These are phyloP conservation scores for Candida sanyiensis DNA, from an alignment of 805 yeast species.

Conservation along the genomic window DNA sequence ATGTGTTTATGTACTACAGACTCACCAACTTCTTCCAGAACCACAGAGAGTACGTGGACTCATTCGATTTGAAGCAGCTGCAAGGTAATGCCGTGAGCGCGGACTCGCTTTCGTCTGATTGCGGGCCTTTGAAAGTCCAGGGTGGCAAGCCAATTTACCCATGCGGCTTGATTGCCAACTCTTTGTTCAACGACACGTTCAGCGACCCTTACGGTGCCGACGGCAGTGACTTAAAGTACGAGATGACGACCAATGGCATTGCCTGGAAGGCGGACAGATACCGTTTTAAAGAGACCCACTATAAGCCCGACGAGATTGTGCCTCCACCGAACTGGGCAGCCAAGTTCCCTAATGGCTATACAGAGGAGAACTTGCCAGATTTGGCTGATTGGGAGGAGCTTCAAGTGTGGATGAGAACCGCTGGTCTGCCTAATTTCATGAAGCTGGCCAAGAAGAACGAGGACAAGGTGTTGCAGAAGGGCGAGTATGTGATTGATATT, in stretches of 20 bases:
- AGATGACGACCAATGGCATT: constrained; percentile 46
- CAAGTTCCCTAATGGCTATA: constrained; percentile 81
- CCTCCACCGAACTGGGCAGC: constrained; percentile 94
- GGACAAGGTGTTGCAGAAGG: constrained; percentile 47
- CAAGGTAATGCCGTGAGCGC: constrained; percentile 64
- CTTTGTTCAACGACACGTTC: constrained; percentile 85
- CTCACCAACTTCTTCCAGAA: constrained; percentile 90
- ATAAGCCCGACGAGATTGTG: constrained; percentile 62
- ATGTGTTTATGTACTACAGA: constrained; percentile 74
- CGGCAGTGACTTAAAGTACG: constrained; percentile 8
- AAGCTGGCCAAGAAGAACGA: constrained; percentile 72
- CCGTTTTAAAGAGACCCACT: constrained; percentile 67
- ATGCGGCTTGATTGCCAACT: constrained; percentile 92
- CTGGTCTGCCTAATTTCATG: constrained; percentile 85
- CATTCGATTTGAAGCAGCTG: constrained; percentile 75
- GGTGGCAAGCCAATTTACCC: constrained; percentile 74
- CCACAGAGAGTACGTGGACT: constrained; percentile 87
- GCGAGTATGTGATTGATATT: constrained; percentile 64
- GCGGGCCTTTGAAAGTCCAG: constrained; percentile 56
- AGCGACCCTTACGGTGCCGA: constrained; percentile 36
- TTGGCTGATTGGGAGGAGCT: constrained; percentile 72
- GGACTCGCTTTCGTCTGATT: constrained; percentile 43
- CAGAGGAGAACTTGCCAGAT: constrained; percentile 73
- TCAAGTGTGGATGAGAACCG: constrained; percentile 98
- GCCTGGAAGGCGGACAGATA: constrained; percentile 81